A percentile compares a stretch with the other conserved stretches of the same genome.
Evolutionary conservation across 176 grass and related monocot species (phyloP).

Genomic region (Bothriochloa decipiens): DNA sequence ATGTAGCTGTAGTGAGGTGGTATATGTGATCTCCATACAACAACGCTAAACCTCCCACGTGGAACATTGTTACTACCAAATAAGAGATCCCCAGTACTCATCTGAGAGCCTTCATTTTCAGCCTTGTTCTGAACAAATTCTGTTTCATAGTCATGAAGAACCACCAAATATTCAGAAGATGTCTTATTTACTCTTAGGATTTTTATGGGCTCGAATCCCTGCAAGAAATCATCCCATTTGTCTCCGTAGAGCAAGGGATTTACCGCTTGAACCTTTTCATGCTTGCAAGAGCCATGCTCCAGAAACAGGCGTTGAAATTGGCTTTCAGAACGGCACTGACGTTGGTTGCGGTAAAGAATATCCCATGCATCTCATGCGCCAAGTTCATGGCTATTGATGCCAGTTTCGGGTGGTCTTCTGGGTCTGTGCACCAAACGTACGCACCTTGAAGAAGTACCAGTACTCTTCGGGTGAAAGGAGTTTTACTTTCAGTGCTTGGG

Average conservation of each 20-base stretch:
- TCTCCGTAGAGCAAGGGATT: neutral
- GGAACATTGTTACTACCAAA: neutral
- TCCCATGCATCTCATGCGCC: neutral
- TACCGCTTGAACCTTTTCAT: neutral
- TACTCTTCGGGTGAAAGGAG: neutral
- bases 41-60: neutral
- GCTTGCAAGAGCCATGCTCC: neutral
- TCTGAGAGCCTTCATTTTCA: too few species aligned
- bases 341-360: neutral
- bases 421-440: conserved; percentile 1
- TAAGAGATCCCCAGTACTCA: neutral
- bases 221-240: neutral
- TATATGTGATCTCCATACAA: conserved; percentile 27
- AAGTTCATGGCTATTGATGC: conserved; percentile 4
- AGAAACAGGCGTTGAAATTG: neutral
- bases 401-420: neutral
- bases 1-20: conserved; percentile 34
- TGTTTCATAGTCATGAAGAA: neutral
- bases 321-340: neutral
- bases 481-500: neutral
- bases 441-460: conserved; percentile 29
- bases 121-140: neutral
- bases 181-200: neutral
- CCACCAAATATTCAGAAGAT: conserved; percentile 8
- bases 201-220: neutral